Evolutionary conservation across 1,284 basidiomycete species (phyloP).

Genomic region (Ustilago hordei): DNA sequence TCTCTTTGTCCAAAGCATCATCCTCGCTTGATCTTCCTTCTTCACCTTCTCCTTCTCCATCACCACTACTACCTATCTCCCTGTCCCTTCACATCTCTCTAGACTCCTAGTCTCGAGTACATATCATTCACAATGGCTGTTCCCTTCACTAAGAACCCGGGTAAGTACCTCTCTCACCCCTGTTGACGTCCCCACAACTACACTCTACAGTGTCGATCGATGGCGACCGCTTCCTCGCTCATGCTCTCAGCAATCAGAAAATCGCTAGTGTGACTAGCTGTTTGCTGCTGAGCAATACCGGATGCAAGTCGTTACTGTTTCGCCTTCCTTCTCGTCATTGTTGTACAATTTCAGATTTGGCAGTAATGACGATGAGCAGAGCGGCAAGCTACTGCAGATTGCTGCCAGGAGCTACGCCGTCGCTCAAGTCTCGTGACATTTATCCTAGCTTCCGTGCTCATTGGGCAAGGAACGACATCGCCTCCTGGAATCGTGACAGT

Average conservation of each 20-base stretch:
- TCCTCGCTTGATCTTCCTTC: slow-evolving; percentile 7
- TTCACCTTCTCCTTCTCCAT: slow-evolving; percentile 17
- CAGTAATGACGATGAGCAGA: neutral
- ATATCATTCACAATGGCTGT: slow-evolving; percentile 51
- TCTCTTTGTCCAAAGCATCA: slow-evolving; percentile 9
- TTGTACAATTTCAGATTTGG: neutral
- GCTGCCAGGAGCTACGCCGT: neutral
- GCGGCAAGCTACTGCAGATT: neutral
- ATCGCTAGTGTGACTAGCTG: neutral
- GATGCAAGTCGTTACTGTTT: neutral
- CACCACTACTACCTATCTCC: neutral
- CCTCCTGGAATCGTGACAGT: no score
- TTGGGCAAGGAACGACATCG: neutral
- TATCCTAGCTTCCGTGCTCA: neutral
- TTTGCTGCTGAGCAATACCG: neutral
- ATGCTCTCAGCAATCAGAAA: neutral
- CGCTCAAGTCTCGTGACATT: neutral
- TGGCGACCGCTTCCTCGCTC: neutral
- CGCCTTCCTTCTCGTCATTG: neutral
- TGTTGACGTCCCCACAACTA: neutral
- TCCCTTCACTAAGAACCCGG: slow-evolving; percentile 59
- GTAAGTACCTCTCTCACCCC: slow-evolving; percentile 33
- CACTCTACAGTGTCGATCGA: neutral
- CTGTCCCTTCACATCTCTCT: slow-evolving; percentile 3
- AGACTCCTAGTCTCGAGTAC: slow-evolving; percentile 23